phyloP scores from a whole-genome alignment of 2,329 filamentous ascomycete genomes.

The Botryotinia calthae region DNA sequence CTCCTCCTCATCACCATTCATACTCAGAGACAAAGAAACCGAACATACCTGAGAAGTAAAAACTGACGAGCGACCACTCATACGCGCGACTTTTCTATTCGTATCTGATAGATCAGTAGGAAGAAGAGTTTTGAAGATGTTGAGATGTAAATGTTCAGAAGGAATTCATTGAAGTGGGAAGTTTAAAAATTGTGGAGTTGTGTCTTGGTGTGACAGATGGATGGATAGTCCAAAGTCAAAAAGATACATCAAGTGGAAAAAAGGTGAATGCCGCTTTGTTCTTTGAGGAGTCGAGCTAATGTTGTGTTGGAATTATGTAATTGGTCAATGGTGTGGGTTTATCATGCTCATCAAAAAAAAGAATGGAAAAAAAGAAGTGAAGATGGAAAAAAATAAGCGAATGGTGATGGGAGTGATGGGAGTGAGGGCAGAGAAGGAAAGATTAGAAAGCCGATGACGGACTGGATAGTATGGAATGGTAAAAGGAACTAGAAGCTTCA shows the following conservation, averaged over 20 bases:
- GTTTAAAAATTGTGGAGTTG: conserved; percentile 12
- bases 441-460: conserved; percentile 11
- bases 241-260: not conserved
- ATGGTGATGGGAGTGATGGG: not conserved
- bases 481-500: not conserved
- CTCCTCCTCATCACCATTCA: not conserved
- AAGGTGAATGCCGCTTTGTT: conserved; percentile 19
- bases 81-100: conserved; percentile 57
- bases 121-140: not conserved
- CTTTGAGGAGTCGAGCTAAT: not conserved
- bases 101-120: conserved; percentile 8
- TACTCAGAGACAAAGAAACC: conserved; percentile 25
- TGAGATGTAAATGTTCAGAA: not conserved
- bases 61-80: conserved; percentile 80
- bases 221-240: not conserved
- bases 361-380: not conserved
- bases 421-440: not conserved
- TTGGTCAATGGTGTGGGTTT: conserved; percentile 7
- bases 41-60: conserved; percentile 78
- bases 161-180: conserved; percentile 2
- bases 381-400: not conserved
- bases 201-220: conserved; percentile 2
- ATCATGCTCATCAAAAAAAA: not conserved
- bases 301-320: not conserved
- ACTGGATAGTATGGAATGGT: not conserved